These are phyloP conservation scores for Perilla frutescens DNA, from an alignment of 257 asterid species.

Conservation along the genomic window DNA sequence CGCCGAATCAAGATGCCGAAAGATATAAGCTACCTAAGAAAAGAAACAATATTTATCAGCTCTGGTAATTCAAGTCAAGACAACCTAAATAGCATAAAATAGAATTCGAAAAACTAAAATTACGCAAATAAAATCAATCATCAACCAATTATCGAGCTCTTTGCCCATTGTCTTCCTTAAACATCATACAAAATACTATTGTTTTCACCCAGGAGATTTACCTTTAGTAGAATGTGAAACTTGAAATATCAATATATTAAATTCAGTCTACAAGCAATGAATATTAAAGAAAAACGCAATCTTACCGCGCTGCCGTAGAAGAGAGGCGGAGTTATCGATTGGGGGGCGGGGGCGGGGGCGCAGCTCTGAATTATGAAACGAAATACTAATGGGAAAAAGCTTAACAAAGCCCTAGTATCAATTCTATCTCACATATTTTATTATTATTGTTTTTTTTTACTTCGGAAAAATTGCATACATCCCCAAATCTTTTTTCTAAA, in stretches of 20 bases:
- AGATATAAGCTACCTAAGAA: not conserved
- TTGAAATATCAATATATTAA: too few relatives aligned
- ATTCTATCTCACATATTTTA: not conserved
- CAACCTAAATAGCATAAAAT: not conserved
- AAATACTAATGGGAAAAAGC: not conserved
- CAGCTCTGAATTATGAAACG: not conserved
- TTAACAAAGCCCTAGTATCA: not conserved
- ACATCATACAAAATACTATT: not conserved
- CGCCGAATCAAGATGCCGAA: not conserved
- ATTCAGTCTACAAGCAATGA: not conserved
- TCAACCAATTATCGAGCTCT: not conserved
- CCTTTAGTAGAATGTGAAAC: not conserved
- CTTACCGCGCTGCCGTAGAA: conserved; percentile 1
- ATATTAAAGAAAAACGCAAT: not conserved
- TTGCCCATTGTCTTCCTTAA: not conserved
- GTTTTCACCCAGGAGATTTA: not conserved
- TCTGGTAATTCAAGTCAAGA: not conserved
- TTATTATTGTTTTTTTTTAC: too few relatives aligned
- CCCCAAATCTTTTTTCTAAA: too few relatives aligned
- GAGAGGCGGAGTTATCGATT: not conserved
- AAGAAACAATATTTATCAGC: not conserved
- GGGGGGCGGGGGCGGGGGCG: not conserved
- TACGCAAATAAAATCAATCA: not conserved
- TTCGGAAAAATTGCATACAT: too few relatives aligned
- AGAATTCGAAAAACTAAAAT: not conserved